Base-by-base conservation (phyloP, 23 red algal genomes). In the Gracilaria domingensis region DNA sequence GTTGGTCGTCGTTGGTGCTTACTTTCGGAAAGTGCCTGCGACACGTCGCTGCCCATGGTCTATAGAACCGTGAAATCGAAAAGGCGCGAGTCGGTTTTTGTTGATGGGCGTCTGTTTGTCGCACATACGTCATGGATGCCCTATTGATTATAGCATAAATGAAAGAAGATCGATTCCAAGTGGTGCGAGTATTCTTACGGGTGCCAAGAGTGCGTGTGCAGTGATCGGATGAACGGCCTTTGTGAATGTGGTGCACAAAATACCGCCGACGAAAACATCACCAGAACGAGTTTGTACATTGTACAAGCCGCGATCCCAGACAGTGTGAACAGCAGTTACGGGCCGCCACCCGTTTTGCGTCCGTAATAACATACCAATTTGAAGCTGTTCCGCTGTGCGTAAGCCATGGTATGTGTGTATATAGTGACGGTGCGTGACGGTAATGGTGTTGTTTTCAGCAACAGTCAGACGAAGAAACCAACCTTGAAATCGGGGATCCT, bases 231-330 rank as follows among this genome's bases (percentile, higher is more conserved):
- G 80, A 12, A 93, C 74, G 44, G 83, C 81, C 39, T 55, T 79
- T 20, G 90, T 93, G 69, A 86, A 93, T 49, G 81, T 93, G 48
- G 81, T 65, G 51, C 64, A 77, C 20, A 86, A 54, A 20, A 93
- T 30, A 26, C 81, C 81, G 30, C 78, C 73, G 12, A 93, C 90
- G 18, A 93, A 44, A 2, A 93, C 35, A 53, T 86, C 66, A 12
- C 90, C 90, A 1, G 48, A 59, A 21, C 49, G 36, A 1, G 90
- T 93, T 20, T 92, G 89, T 0, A 77, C 56, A 30, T 82, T 84
- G 37, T 82, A 92, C 79, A 92, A 62, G n/a, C 89, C 89, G 29
- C 26, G 51, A 51, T 66, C 29, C 79, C 79, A 82, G 4, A 82
- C 79, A 8, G 40, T 45, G 23, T 26, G 49, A 30, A 82, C 37